Conservation (phyloP, 371 early-diverging fungal species). For the Mucor circinelloides region DNA sequence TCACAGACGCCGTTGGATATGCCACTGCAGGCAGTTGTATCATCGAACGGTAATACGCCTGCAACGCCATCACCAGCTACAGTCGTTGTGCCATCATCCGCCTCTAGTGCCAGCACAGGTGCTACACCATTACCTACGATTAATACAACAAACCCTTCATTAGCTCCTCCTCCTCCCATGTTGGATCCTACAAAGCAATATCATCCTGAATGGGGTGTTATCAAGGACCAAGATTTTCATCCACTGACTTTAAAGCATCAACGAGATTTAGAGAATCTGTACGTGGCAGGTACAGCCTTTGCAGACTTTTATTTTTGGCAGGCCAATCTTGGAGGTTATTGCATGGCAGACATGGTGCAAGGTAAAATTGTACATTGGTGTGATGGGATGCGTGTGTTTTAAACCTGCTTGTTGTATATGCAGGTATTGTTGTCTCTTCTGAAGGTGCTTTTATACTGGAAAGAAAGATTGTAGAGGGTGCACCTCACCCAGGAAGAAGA, state of each 20-base stretch:
- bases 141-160: conserved; percentile 21
- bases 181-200: conserved; percentile 36
- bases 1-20: neutral
- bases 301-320: conserved; percentile 55
- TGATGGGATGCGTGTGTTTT: neutral
- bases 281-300: conserved; percentile 28
- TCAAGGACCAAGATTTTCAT: conserved; percentile 49
- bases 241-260: conserved; percentile 51
- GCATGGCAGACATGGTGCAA: conserved; percentile 53
- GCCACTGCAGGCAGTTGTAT: conserved; percentile 17
- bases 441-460: conserved; percentile 38
- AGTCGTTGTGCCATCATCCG: neutral
- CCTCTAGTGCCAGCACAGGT: neutral
- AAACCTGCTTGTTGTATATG: neutral
- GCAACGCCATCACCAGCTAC: neutral
- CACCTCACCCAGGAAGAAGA: conserved; percentile 47
- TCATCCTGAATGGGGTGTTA: conserved; percentile 52
- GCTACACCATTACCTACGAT: conserved; percentile 2
- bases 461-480: conserved; percentile 47
- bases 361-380: conserved; percentile 19
- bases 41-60: neutral
- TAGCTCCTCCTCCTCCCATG: conserved; percentile 16
- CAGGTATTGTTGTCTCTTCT: conserved; percentile 39
- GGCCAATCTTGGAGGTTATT: conserved; percentile 54
- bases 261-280: conserved; percentile 43